A percentile compares a stretch with the other conserved stretches of the same genome.
Conservation (phyloP, 208 protist genomes). For the Acanthamoeba healyi region DNA sequence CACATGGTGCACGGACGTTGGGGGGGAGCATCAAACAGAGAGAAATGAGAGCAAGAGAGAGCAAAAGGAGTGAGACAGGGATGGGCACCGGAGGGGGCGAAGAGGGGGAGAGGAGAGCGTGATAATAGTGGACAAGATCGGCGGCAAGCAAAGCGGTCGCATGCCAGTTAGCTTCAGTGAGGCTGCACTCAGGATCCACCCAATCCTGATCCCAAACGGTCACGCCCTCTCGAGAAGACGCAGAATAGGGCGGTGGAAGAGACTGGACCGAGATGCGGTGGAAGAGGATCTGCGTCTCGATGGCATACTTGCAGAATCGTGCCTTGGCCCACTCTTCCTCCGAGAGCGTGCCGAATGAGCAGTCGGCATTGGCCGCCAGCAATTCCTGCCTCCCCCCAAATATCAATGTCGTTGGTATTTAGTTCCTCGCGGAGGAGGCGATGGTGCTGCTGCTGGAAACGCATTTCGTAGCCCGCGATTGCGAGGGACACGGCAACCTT, state of each 20-base stretch:
- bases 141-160: background rate
- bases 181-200: background rate
- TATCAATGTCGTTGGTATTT: too few species aligned
- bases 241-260: background rate
- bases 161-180: background rate
- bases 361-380: background rate
- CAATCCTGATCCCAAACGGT: background rate
- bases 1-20: background rate
- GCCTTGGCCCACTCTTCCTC: background rate
- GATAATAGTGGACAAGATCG: background rate
- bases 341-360: background rate
- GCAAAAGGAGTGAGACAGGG: too few species aligned
- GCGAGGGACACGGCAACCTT: too few species aligned
- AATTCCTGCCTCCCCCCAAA: background rate
- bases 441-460: too few species aligned
- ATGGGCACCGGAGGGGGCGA: too few species aligned
- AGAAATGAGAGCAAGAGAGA: too few species aligned
- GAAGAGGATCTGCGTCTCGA: background rate
- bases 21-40: background rate
- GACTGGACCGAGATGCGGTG: background rate
- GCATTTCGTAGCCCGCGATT: too few species aligned
- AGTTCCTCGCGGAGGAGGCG: too few species aligned
- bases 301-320: background rate
- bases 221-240: background rate
- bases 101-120: background rate